These are phyloP conservation scores for Kodamaea sagamina DNA, from an alignment of 805 yeast genomes.

Conservation along the genomic window DNA sequence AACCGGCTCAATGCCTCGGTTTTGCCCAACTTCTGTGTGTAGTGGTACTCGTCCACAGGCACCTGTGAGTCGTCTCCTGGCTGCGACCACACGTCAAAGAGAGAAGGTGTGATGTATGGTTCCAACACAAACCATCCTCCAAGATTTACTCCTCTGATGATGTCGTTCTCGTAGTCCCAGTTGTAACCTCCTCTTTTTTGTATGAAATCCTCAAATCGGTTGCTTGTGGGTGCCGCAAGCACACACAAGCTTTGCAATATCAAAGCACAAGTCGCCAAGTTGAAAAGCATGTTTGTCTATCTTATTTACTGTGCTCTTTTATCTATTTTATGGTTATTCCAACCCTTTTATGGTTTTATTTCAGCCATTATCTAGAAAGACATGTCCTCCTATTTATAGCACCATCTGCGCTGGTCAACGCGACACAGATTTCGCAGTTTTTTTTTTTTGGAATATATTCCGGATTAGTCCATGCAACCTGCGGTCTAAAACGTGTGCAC, in stretches of 20 bases:
- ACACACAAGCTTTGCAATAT: conserved; percentile 7
- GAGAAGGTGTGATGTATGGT: conserved; percentile 81
- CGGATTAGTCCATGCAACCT: too few species aligned
- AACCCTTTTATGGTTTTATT: too few species aligned
- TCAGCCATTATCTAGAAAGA: too few species aligned
- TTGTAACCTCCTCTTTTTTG: conserved; percentile 5
- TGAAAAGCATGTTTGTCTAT: conserved; percentile 8
- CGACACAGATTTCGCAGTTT: too few species aligned
- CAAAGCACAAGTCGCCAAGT: conserved; percentile 5
- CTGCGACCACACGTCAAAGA: conserved; percentile 53
- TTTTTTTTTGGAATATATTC: too few species aligned
- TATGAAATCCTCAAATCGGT: conserved; percentile 1
- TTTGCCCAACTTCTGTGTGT: conserved; percentile 59
- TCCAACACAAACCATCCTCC: conserved; percentile 93
- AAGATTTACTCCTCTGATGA: conserved; percentile 68
- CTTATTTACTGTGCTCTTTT: too few species aligned
- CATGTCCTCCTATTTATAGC: too few species aligned
- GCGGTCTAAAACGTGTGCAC: too few species aligned
- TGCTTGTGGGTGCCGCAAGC: conserved; percentile 4
- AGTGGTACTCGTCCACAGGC: conserved; percentile 86
- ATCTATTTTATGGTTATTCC: too few species aligned
- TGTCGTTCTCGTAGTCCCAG: conserved; percentile 36
- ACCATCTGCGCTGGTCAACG: too few species aligned
- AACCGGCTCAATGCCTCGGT: conserved; percentile 54
- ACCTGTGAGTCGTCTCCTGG: conserved; percentile 34